These are phyloP conservation scores for Paraconiothyrium sp. DNA, from an alignment of 2,329 filamentous ascomycete species.

Conservation along the genomic window DNA sequence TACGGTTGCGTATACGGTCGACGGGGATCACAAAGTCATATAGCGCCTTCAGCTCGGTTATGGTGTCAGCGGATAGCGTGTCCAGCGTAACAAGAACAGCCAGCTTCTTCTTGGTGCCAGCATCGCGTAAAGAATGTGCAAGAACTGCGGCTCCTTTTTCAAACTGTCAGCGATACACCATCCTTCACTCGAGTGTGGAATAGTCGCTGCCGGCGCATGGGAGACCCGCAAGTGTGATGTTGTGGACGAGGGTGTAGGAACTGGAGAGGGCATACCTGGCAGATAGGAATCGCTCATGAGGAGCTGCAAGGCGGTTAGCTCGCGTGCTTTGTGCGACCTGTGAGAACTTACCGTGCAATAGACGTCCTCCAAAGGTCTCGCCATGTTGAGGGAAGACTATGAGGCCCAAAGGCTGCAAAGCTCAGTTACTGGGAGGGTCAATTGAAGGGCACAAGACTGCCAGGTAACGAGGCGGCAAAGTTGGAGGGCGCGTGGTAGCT, in stretches of 20 bases:
- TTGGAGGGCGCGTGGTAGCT: slow-evolving; percentile 27
- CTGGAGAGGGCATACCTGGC: slow-evolving; percentile 69
- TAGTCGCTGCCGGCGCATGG: not conserved
- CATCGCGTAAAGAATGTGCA: slow-evolving; percentile 93
- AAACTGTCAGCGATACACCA: slow-evolving; percentile 19
- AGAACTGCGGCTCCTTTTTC: slow-evolving; percentile 84
- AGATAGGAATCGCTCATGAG: slow-evolving; percentile 92
- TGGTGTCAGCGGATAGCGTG: slow-evolving; percentile 75
- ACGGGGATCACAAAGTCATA: slow-evolving; percentile 93
- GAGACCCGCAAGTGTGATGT: not conserved
- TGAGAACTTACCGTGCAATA: slow-evolving; percentile 68
- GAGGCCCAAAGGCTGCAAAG: slow-evolving; percentile 10
- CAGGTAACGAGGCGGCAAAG: slow-evolving; percentile 18
- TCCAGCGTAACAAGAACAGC: slow-evolving; percentile 85
- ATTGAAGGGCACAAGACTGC: slow-evolving; percentile 6
- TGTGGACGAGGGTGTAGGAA: not conserved
- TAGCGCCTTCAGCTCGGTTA: slow-evolving; percentile 81
- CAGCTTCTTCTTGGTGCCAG: slow-evolving; percentile 84
- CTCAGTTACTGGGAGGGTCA: slow-evolving; percentile 1
- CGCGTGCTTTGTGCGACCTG: slow-evolving; percentile 29
- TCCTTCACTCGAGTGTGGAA: not conserved
- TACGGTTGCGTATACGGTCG: slow-evolving; percentile 77
- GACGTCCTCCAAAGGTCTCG: slow-evolving; percentile 62
- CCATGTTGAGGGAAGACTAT: slow-evolving; percentile 36
- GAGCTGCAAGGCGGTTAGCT: slow-evolving; percentile 68